phyloP scores from a whole-genome alignment of 371 early-diverging fungal species.

The Choanephora cucurbitarum region DNA sequence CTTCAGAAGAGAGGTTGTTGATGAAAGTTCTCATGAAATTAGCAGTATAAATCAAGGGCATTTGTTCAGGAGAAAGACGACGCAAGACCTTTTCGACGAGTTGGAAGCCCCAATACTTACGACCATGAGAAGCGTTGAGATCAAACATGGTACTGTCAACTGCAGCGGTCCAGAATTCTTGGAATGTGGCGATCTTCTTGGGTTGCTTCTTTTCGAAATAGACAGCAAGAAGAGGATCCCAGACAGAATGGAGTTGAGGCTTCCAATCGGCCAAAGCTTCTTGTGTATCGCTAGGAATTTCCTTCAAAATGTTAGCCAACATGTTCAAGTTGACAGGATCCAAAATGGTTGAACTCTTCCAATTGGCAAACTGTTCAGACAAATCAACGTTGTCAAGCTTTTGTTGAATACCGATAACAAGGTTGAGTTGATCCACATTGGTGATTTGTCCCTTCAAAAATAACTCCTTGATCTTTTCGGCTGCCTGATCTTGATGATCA shows the following conservation, averaged over 20 bases:
- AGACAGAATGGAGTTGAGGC: constrained; percentile 81
- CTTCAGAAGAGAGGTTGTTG: constrained; percentile 76
- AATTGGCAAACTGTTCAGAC: constrained; percentile 36
- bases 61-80: constrained; percentile 59
- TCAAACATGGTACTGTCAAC: constrained; percentile 82
- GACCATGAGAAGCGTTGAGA: constrained; percentile 73
- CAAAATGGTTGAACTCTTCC: constrained; percentile 57
- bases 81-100: constrained; percentile 74
- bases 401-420: constrained; percentile 58
- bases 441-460: constrained; percentile 62
- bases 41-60: constrained; percentile 78
- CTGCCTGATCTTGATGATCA: constrained; percentile 34
- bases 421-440: constrained; percentile 72
- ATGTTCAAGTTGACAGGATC: constrained; percentile 57
- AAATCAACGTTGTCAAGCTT: constrained; percentile 49
- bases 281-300: constrained; percentile 45
- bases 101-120: constrained; percentile 88
- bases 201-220: constrained; percentile 43
- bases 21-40: constrained; percentile 84
- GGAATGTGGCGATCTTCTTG: constrained; percentile 59
- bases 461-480: constrained; percentile 51
- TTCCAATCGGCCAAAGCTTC: constrained; percentile 64
- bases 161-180: constrained; percentile 78
- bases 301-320: constrained; percentile 60
- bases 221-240: constrained; percentile 67